A percentile compares a stretch with the other conserved stretches of the same genome.
Evolutionary conservation across 2,329 filamentous ascomycete genomes (phyloP).

Genomic region (Colletotrichum cordylinicola): DNA sequence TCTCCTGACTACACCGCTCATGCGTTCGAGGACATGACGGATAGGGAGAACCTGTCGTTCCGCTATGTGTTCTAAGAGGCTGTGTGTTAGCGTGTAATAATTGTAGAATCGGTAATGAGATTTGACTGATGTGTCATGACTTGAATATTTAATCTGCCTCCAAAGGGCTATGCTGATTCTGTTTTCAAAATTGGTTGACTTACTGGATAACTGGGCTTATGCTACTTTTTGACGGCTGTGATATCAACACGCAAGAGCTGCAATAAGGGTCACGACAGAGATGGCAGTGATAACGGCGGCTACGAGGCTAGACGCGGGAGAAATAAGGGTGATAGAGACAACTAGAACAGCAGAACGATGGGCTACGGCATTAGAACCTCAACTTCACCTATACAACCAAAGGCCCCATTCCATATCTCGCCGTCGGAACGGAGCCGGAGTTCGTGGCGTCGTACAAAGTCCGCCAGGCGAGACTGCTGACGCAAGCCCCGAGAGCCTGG

Average conservation of each 20-base stretch:
- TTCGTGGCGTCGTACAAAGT: background rate
- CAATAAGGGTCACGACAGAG: background rate
- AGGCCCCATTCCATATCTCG: background rate
- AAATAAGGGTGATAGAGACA: background rate
- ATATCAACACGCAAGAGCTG: rapidly evolving
- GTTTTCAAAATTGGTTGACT: rapidly evolving
- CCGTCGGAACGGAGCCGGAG: background rate
- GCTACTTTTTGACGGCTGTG: background rate
- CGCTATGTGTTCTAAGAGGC: conserved; percentile 56
- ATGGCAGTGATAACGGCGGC: background rate
- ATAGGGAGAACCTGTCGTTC: conserved; percentile 66
- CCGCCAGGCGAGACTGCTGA: background rate
- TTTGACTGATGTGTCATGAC: background rate
- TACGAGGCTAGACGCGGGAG: no score
- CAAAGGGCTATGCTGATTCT: background rate
- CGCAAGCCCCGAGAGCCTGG: background rate
- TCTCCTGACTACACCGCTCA: conserved; percentile 49
- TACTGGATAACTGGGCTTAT: rapidly evolving
- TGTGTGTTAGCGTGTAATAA: background rate
- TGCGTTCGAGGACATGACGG: conserved; percentile 69
- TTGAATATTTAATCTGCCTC: rapidly evolving
- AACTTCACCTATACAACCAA: background rate
- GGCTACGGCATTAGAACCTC: background rate
- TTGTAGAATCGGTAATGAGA: background rate
- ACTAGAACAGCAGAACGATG: background rate